These are phyloP conservation scores for Curvularia verruculosa DNA, from an alignment of 2,329 filamentous ascomycete species.

Conservation along the genomic window DNA sequence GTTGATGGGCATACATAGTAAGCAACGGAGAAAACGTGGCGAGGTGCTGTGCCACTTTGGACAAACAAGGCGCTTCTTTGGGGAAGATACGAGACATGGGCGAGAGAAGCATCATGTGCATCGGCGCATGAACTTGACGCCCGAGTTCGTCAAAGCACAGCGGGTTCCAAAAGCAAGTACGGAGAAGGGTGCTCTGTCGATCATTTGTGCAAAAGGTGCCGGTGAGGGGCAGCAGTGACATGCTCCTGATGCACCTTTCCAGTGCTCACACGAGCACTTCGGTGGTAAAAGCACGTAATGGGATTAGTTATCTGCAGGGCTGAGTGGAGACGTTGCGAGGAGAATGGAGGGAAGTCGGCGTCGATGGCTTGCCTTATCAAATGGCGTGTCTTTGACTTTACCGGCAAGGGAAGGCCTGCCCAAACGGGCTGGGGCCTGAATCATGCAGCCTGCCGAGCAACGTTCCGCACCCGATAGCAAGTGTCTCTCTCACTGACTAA, in stretches of 20 bases:
- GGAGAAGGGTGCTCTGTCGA: neutral
- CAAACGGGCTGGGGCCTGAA: conserved; percentile 1
- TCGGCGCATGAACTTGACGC: neutral
- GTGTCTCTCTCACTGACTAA: neutral
- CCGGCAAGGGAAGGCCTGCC: conserved; percentile 22
- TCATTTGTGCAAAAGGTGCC: neutral
- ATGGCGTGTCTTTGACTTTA: conserved; percentile 13
- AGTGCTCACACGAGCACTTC: neutral
- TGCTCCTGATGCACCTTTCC: neutral
- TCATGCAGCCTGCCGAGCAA: conserved; percentile 7
- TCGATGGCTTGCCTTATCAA: conserved; percentile 22
- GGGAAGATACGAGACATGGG: neutral
- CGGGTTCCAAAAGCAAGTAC: neutral
- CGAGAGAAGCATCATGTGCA: neutral
- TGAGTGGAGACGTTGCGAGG: conserved; percentile 6
- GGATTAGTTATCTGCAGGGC: neutral
- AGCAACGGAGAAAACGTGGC: neutral
- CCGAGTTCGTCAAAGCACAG: neutral
- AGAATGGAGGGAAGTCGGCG: neutral
- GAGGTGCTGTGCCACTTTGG: neutral
- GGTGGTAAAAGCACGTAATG: neutral
- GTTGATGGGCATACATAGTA: neutral
- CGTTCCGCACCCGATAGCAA: conserved; percentile 4
- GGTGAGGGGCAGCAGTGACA: neutral
- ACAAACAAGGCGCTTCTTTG: neutral